Evolutionary conservation across 352 stramenopile species (phyloP).

Genomic region (Phytophthora kernoviae): DNA sequence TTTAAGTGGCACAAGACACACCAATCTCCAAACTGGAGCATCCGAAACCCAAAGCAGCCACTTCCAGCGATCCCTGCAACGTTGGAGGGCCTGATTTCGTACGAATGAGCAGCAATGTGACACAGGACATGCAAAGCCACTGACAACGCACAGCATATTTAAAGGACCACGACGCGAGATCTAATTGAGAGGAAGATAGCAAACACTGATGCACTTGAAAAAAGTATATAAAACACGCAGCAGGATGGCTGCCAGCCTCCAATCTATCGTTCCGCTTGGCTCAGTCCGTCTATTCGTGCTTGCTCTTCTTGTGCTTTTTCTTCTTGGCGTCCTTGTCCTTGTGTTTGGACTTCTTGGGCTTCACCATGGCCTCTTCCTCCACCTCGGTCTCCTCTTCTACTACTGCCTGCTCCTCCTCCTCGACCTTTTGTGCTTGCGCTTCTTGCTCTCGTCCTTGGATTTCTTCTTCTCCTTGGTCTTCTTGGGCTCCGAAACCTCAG

Average conservation of each 20-base stretch:
- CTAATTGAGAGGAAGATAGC: conserved; percentile 2
- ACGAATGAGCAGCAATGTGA: conserved; percentile 31
- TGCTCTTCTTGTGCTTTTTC: conserved; percentile 57
- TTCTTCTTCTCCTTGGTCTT: conserved; percentile 33
- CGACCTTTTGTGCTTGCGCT: conserved; percentile 30
- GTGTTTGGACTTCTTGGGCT: conserved; percentile 38
- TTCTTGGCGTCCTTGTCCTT: conserved; percentile 46
- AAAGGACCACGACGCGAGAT: conserved; percentile 10
- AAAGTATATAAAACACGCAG: conserved; percentile 43
- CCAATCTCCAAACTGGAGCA: conserved; percentile 86
- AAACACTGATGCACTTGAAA: conserved; percentile 17
- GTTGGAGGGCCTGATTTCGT: conserved; percentile 42
- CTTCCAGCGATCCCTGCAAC: conserved; percentile 41
- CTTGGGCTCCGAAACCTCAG: conserved; percentile 18
- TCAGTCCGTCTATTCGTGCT: conserved; percentile 49
- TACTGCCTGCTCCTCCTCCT: conserved; percentile 15
- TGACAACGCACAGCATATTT: conserved; percentile 20
- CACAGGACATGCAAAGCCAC: not conserved
- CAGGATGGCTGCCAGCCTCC: conserved; percentile 17
- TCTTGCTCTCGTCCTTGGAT: conserved; percentile 33
- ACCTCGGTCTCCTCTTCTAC: conserved; percentile 27
- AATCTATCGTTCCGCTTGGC: conserved; percentile 25
- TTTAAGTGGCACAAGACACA: conserved; percentile 92
- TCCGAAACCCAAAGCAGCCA: conserved; percentile 57
- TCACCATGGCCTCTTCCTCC: conserved; percentile 14